phyloP scores from a whole-genome alignment of 179 eudicot genomes.

The Heliamphora pulchella region DNA sequence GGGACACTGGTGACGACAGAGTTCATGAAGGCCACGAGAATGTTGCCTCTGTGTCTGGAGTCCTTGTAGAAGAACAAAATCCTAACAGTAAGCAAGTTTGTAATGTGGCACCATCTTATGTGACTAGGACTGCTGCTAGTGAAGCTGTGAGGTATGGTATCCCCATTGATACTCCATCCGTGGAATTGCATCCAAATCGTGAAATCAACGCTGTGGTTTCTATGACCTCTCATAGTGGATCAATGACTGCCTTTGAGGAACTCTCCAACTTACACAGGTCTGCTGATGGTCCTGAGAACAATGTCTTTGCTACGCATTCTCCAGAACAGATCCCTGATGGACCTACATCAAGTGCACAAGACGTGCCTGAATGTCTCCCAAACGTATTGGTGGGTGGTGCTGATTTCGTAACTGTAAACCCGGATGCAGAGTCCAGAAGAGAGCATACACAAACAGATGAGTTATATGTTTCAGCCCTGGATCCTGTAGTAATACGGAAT shows the following conservation, averaged over 20 bases:
- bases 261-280: neutral
- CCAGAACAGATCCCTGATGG: constrained; percentile 5
- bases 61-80: constrained; percentile 13
- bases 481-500: neutral
- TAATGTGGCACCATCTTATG: constrained; percentile 9
- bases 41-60: constrained; percentile 12
- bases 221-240: neutral
- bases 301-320: neutral
- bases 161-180: neutral
- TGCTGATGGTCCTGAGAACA: neutral
- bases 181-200: neutral
- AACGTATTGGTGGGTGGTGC: neutral
- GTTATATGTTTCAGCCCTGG: neutral
- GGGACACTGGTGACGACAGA: neutral
- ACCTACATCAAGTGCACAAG: neutral
- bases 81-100: constrained; percentile 15
- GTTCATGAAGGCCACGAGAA: neutral
- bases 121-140: constrained; percentile 3
- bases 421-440: neutral
- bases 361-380: neutral
- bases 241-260: neutral
- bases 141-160: neutral
- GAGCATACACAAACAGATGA: constrained; percentile 1
- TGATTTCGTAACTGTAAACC: neutral
- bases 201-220: neutral